Percentiles rank a stretch among this genome's conserved stretches.
phyloP scores from a whole-genome alignment of 2,329 filamentous ascomycete species.

The Raffaelea albimanens region DNA sequence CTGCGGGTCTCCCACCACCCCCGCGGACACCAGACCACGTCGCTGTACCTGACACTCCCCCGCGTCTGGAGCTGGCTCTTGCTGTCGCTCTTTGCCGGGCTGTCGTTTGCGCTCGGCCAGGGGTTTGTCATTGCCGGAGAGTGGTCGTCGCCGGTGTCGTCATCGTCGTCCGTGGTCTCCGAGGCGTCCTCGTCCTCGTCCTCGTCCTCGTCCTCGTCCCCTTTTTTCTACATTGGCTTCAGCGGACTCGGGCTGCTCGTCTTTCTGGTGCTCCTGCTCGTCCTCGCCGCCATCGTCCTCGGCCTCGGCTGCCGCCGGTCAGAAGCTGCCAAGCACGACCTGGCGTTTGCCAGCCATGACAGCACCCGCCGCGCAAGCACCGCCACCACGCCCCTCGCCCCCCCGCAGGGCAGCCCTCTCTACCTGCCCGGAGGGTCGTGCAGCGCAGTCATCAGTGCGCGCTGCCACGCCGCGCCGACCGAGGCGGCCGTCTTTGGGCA shows the following conservation, averaged over 20 bases:
- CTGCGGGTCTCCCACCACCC: conserved; percentile 36
- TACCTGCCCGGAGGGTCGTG: conserved; percentile 36
- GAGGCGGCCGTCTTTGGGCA: conserved; percentile 11
- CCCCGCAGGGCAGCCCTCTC: conserved; percentile 41
- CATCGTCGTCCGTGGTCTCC: conserved; percentile 9
- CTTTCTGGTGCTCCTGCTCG: conserved; percentile 29
- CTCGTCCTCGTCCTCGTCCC: no score
- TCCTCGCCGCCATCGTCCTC: conserved; percentile 24
- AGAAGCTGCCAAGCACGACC: conserved; percentile 21
- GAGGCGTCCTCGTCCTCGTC: conserved; percentile 22
- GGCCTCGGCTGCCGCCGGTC: conserved; percentile 31
- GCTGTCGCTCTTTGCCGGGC: conserved; percentile 30
- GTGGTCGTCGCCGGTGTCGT: conserved; percentile 7
- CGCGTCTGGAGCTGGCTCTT: conserved; percentile 34
- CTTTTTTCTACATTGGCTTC: no score
- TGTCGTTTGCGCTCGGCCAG: conserved; percentile 37
- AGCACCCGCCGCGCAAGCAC: no score
- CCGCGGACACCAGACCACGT: conserved; percentile 34
- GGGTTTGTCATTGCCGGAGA: conserved; percentile 29
- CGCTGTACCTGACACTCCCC: conserved; percentile 41
- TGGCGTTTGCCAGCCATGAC: no score
- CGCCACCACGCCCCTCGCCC: conserved; percentile 20
- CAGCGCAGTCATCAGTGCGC: conserved; percentile 41
- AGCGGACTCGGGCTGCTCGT: conserved; percentile 32
- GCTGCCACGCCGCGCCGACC: conserved; percentile 31